Conservation (phyloP, 768 basidiomycete species). For the Lactarius trivialis region DNA sequence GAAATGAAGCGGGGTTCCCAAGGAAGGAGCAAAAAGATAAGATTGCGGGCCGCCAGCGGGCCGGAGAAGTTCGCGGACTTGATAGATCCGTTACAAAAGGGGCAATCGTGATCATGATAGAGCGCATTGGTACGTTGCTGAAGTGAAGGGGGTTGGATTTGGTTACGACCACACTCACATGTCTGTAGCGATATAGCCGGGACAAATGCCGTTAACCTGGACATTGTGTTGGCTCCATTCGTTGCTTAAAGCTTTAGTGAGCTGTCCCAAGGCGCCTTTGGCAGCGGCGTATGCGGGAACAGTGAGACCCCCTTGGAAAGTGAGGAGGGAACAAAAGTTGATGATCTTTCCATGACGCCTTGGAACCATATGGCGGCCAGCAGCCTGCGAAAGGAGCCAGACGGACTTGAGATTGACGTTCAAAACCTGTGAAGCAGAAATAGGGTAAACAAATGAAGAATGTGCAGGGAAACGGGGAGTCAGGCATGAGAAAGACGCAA, state of each 20-base stretch:
- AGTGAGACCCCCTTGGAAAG: slow-evolving; percentile 51
- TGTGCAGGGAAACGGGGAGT: slow-evolving; percentile 9
- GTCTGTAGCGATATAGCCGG: slow-evolving; percentile 85
- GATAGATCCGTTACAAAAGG: slow-evolving; percentile 5
- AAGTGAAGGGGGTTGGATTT: slow-evolving; percentile 11
- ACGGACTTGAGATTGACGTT: slow-evolving; percentile 83
- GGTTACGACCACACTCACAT: slow-evolving; percentile 44
- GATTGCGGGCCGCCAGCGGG: slow-evolving; percentile 21
- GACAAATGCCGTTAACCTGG: slow-evolving; percentile 83
- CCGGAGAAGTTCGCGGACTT: slow-evolving; percentile 12
- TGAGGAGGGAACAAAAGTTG: slow-evolving; percentile 41
- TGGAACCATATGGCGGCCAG: slow-evolving; percentile 85
- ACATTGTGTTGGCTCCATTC: slow-evolving; percentile 89
- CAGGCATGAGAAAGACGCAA: slow-evolving; percentile 7
- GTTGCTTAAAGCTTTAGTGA: slow-evolving; percentile 87
- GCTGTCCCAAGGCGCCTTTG: slow-evolving; percentile 79
- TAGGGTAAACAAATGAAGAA: slow-evolving; percentile 11
- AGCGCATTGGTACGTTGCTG: slow-evolving; percentile 10
- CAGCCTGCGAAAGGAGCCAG: slow-evolving; percentile 80
- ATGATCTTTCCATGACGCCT: slow-evolving; percentile 65
- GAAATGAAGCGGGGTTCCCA: neutral
- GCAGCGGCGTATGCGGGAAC: slow-evolving; percentile 90
- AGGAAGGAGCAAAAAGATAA: slow-evolving; percentile 10
- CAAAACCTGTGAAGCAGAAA: slow-evolving; percentile 50
- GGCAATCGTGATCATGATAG: slow-evolving; percentile 10